A percentile compares a stretch with the other conserved stretches of the same genome.
Conservation (phyloP, 1,284 basidiomycete species). For the Porodaedalea pini region DNA sequence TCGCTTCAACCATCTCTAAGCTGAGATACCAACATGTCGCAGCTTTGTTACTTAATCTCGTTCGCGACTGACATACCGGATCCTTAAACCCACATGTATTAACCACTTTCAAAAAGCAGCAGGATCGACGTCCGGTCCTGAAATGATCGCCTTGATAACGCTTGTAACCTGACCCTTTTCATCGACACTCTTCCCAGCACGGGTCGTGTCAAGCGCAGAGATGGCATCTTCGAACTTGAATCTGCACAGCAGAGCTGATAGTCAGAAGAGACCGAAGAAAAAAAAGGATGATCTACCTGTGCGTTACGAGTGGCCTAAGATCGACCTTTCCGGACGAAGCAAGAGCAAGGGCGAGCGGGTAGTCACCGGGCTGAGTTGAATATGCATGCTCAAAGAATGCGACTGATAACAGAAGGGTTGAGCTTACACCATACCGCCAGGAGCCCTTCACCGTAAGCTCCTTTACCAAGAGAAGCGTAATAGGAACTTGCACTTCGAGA, state of each 20-base stretch:
- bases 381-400: neutral
- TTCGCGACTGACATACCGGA: too few relatives aligned
- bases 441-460: slow-evolving; percentile 82
- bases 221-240: slow-evolving; percentile 74
- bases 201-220: slow-evolving; percentile 77
- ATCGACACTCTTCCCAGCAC: slow-evolving; percentile 75
- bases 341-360: slow-evolving; percentile 82
- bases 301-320: slow-evolving; percentile 85
- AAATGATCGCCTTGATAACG: slow-evolving; percentile 75
- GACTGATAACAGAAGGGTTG: slow-evolving; percentile 21
- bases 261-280: neutral
- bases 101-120: neutral
- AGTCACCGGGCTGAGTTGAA: slow-evolving; percentile 66
- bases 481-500: slow-evolving; percentile 57
- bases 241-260: slow-evolving; percentile 33
- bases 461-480: slow-evolving; percentile 62
- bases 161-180: slow-evolving; percentile 42
- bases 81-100: too few relatives aligned
- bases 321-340: slow-evolving; percentile 77
- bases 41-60: too few relatives aligned
- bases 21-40: too few relatives aligned
- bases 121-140: slow-evolving; percentile 58
- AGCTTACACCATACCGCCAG: slow-evolving; percentile 78
- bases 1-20: too few relatives aligned
- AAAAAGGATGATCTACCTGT: slow-evolving; percentile 50